Conservation (phyloP, 495 filamentous ascomycete species). For the Daldinia vernicosa region DNA sequence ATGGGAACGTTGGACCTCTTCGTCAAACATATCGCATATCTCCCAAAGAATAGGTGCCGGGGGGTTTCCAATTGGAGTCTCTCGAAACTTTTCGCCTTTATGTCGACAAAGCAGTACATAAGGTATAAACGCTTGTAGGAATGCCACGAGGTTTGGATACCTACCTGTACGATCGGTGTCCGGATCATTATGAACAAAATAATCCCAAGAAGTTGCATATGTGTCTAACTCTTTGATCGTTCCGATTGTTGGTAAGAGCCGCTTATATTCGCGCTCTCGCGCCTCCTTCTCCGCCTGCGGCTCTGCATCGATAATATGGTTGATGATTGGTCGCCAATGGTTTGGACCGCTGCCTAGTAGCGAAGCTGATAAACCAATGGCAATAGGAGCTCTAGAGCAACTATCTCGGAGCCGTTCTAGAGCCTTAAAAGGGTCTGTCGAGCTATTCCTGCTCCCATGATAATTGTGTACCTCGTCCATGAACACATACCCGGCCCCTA, state of each 20-base stretch:
- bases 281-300: too few species aligned
- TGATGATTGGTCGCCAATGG: neutral
- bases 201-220: neutral
- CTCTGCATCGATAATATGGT: neutral
- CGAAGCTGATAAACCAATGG: slow-evolving; percentile 19
- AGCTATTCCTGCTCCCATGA: neutral
- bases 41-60: neutral
- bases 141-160: neutral
- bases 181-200: neutral
- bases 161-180: neutral
- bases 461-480: slow-evolving; percentile 26
- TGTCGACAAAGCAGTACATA: neutral
- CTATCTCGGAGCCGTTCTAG: neutral
- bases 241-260: too few species aligned
- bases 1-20: neutral
- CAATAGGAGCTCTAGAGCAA: neutral
- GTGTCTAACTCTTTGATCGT: neutral
- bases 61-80: neutral
- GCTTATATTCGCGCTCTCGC: too few species aligned
- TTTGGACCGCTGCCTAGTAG: neutral
- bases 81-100: neutral
- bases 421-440: neutral
- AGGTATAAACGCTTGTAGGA: neutral
- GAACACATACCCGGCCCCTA: slow-evolving; percentile 7
- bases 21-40: neutral